Percentiles rank a stretch among this genome's conserved stretches.
phyloP scores from a whole-genome alignment of 2,329 filamentous ascomycete genomes.

The Aspergillus uvarum region DNA sequence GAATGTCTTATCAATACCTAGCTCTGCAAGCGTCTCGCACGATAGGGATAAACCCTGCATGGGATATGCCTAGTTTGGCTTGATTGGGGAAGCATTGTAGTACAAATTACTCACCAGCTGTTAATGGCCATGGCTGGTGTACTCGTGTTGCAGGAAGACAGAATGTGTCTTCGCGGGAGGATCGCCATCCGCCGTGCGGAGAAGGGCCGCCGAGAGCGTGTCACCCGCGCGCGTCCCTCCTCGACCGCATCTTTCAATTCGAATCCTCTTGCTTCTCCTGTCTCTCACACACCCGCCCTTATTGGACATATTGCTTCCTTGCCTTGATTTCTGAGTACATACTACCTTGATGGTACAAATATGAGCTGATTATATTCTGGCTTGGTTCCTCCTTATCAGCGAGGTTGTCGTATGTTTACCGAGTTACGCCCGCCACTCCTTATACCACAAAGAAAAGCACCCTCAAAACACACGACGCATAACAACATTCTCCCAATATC shows the following conservation, averaged over 20 bases:
- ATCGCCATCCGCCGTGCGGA: constrained; percentile 5
- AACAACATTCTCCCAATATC: not conserved
- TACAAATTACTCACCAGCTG: not conserved
- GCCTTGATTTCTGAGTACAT: not conserved
- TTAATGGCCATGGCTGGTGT: not conserved
- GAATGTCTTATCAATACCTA: not conserved
- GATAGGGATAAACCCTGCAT: not conserved
- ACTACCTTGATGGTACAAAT: not conserved
- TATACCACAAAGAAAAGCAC: not conserved
- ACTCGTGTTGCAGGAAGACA: not conserved
- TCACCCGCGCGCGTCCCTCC: constrained; percentile 26
- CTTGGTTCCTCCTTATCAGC: not conserved
- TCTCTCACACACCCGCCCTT: not conserved
- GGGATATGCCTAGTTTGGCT: not conserved
- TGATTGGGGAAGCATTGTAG: not conserved
- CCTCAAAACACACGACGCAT: not conserved
- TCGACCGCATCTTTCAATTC: constrained; percentile 2
- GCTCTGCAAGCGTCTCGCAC: not conserved
- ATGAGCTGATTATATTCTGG: not conserved
- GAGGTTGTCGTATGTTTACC: not conserved
- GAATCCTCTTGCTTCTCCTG: constrained; percentile 2
- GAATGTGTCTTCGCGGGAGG: not conserved
- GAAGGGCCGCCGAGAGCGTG: constrained; percentile 17
- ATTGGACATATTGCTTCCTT: not conserved
- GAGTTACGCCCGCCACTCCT: not conserved